A percentile compares a stretch with the other conserved stretches of the same genome.
Evolutionary conservation across 108 stramenopile genomes (phyloP).

Genomic region (Aurantiochytrium sp.): DNA sequence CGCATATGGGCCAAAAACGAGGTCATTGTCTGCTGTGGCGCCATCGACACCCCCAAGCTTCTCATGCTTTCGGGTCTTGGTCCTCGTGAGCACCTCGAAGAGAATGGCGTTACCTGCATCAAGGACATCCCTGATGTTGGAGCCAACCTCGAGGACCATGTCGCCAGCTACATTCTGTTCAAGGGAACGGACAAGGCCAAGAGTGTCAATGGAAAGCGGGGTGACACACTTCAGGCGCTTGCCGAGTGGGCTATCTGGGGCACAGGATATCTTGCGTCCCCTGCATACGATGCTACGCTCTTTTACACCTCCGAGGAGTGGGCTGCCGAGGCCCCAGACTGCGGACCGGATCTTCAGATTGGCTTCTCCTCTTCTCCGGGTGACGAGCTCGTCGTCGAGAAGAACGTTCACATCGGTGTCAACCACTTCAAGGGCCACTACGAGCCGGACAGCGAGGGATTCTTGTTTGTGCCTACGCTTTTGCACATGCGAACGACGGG

Average conservation of each 20-base stretch:
- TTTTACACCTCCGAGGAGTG: not conserved
- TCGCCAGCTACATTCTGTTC: not conserved
- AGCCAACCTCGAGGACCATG: not conserved
- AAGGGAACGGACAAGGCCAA: not conserved
- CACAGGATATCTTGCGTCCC: not conserved
- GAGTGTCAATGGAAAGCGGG: not conserved
- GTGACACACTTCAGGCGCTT: not conserved
- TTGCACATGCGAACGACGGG: not conserved
- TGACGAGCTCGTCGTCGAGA: not conserved
- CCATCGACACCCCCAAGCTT: not conserved
- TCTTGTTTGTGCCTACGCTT: not conserved
- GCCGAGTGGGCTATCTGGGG: not conserved
- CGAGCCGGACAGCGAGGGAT: not conserved
- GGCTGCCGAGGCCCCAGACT: not conserved
- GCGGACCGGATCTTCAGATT: not conserved
- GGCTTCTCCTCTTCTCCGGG: not conserved
- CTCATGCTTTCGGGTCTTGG: not conserved
- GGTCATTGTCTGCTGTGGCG: conserved; percentile 6
- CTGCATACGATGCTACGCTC: not conserved
- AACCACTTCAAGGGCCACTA: not conserved
- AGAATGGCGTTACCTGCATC: not conserved
- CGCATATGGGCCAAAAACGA: not conserved
- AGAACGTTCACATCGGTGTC: not conserved
- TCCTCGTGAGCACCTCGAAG: not conserved
- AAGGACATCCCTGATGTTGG: not conserved